Percentiles rank a stretch among this genome's conserved stretches.
phyloP scores from a whole-genome alignment of 2,329 filamentous ascomycete genomes.

The Trichophyton rubrum region DNA sequence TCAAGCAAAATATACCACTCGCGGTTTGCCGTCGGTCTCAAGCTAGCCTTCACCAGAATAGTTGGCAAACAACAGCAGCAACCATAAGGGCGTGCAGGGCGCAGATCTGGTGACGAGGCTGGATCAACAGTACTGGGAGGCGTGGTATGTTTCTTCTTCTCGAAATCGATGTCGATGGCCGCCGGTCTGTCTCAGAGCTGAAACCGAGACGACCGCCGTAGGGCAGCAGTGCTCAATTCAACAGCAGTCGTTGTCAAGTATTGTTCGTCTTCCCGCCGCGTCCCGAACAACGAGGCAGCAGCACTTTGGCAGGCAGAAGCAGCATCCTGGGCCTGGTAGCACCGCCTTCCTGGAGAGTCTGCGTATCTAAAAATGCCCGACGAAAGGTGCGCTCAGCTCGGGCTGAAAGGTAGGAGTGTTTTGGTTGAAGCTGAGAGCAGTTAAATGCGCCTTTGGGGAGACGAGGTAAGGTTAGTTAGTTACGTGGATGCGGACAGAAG shows the following conservation, averaged over 20 bases:
- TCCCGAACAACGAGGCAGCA: slow-evolving; percentile 1
- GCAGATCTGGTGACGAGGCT: neutral
- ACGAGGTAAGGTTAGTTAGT: neutral
- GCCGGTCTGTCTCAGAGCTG: neutral
- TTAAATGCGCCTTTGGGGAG: neutral
- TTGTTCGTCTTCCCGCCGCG: neutral
- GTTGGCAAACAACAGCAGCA: neutral
- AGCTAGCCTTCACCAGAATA: neutral
- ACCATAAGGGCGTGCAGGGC: neutral
- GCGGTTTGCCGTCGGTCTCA: neutral
- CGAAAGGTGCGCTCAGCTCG: neutral
- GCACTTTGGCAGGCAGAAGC: slow-evolving; percentile 4
- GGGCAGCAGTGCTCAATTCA: neutral
- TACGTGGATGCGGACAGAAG: neutral
- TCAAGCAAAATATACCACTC: neutral
- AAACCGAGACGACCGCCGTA: neutral
- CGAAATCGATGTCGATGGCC: neutral
- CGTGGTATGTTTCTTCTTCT: neutral
- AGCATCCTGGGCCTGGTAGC: neutral
- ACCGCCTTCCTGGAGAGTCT: neutral
- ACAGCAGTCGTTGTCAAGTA: neutral
- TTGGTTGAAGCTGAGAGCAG: neutral
- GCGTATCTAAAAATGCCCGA: neutral
- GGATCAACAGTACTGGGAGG: neutral
- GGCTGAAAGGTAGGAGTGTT: neutral